These are phyloP conservation scores for Kwoniella shandongensis DNA, from an alignment of 768 basidiomycete genomes.

Conservation along the genomic window DNA sequence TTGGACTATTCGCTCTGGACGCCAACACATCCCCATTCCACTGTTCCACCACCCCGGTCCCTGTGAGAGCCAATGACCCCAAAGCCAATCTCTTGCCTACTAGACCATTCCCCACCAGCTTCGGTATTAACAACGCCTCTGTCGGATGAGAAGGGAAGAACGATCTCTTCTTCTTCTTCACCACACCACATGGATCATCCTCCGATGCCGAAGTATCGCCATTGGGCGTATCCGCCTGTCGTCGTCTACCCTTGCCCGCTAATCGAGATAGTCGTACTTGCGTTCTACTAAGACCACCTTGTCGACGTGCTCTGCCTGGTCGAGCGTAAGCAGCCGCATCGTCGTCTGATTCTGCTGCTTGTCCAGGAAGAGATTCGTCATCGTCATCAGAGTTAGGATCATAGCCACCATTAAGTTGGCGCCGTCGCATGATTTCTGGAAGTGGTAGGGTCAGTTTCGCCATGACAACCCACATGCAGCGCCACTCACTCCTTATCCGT, in stretches of 20 bases:
- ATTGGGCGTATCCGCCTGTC: not conserved
- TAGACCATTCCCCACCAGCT: slow-evolving; percentile 3
- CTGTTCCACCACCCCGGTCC: slow-evolving; percentile 7
- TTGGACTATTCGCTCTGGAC: slow-evolving; percentile 2
- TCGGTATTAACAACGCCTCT: not conserved
- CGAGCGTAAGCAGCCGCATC: slow-evolving; percentile 19
- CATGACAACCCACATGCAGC: not conserved
- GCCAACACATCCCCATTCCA: slow-evolving; percentile 4
- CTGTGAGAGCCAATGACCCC: not conserved
- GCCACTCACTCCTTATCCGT: slow-evolving; percentile 52
- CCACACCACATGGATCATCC: slow-evolving; percentile 20
- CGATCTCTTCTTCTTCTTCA: slow-evolving; percentile 25
- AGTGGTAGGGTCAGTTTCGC: not conserved
- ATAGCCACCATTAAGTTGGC: slow-evolving; percentile 11
- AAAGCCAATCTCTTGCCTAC: not conserved
- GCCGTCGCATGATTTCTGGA: slow-evolving; percentile 21
- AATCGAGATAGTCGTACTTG: not conserved
- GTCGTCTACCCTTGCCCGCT: not conserved
- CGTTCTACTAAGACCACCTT: slow-evolving; percentile 6
- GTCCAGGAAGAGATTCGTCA: slow-evolving; percentile 13
- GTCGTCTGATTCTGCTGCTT: slow-evolving; percentile 21
- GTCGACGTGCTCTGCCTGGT: slow-evolving; percentile 14
- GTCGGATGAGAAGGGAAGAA: slow-evolving; percentile 26
- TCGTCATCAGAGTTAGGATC: slow-evolving; percentile 22
- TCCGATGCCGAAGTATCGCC: slow-evolving; percentile 12